A percentile compares a stretch with the other conserved stretches of the same genome.
These are phyloP conservation scores for Debaryomyces psychrophilus DNA, from an alignment of 1,139 yeast species.

Conservation along the genomic window DNA sequence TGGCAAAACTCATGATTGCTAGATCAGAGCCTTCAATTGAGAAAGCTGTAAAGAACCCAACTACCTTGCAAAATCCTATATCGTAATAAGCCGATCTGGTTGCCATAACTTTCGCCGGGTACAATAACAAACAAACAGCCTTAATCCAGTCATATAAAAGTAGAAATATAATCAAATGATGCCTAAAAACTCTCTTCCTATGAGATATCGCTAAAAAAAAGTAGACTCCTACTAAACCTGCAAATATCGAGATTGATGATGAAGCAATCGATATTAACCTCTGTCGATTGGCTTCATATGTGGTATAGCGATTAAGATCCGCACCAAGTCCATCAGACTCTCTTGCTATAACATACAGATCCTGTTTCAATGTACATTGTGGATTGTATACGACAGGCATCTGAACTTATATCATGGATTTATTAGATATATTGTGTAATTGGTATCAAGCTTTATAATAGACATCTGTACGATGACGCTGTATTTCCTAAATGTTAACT, in stretches of 20 bases:
- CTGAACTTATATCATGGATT: background rate
- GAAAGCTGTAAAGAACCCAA: constrained; percentile 84
- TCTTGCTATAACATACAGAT: background rate
- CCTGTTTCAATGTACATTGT: background rate
- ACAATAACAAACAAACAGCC: constrained; percentile 69
- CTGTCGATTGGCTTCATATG: constrained; percentile 4
- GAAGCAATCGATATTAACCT: constrained; percentile 31
- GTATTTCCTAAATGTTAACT: background rate
- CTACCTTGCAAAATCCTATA: constrained; percentile 63
- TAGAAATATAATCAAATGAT: constrained; percentile 68
- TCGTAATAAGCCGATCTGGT: constrained; percentile 54
- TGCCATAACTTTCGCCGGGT: constrained; percentile 64
- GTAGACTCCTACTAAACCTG: constrained; percentile 58
- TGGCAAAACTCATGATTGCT: constrained; percentile 80
- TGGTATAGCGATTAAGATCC: constrained; percentile 10
- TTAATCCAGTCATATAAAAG: constrained; percentile 74
- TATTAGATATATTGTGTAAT: too few species aligned
- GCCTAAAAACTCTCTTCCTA: constrained; percentile 64
- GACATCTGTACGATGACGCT: background rate
- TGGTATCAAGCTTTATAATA: background rate
- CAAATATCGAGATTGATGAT: constrained; percentile 57
- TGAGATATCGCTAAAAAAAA: constrained; percentile 64
- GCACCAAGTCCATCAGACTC: background rate
- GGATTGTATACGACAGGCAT: background rate
- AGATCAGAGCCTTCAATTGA: constrained; percentile 88